Evolutionary conservation across 2,329 filamentous ascomycete genomes (phyloP).

Genomic region (Aureobasidium pullulans): DNA sequence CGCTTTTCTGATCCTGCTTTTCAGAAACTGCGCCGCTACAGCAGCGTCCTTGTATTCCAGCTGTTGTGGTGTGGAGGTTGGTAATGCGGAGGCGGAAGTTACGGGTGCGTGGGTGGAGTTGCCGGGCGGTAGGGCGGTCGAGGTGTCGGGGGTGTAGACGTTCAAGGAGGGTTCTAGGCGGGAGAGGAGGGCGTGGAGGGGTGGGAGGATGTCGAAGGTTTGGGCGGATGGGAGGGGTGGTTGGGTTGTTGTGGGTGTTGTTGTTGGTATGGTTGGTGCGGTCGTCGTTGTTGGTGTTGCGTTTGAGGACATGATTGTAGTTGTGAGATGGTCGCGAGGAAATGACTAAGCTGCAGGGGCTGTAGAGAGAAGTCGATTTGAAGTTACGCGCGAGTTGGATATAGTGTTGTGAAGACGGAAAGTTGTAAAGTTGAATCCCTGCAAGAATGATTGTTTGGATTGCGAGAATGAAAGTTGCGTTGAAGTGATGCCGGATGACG

Average conservation of each 20-base stretch:
- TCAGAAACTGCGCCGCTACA: slow-evolving; percentile 63
- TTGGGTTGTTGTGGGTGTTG: slow-evolving; percentile 35
- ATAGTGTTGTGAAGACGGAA: too few relatives aligned
- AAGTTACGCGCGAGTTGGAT: too few relatives aligned
- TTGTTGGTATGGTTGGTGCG: slow-evolving; percentile 13
- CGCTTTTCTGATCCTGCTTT: slow-evolving; percentile 70
- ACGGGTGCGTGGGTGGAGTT: background rate
- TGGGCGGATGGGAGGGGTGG: slow-evolving; percentile 67
- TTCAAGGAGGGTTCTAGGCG: slow-evolving; percentile 44
- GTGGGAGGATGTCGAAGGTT: slow-evolving; percentile 76
- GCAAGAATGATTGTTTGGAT: background rate
- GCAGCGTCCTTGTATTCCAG: slow-evolving; percentile 69
- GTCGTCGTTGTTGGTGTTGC: slow-evolving; percentile 18
- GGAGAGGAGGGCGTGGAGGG: slow-evolving; percentile 69
- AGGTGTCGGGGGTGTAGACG: slow-evolving; percentile 13
- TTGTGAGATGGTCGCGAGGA: too few relatives aligned
- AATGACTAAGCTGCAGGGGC: too few relatives aligned
- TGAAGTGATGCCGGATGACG: background rate
- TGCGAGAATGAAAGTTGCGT: background rate
- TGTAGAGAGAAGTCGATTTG: too few relatives aligned
- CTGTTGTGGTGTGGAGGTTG: background rate
- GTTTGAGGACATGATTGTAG: slow-evolving; percentile 6
- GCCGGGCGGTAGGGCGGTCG: background rate
- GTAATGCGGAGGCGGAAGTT: background rate
- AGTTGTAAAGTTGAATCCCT: too few relatives aligned